Percentiles rank a stretch among this genome's conserved stretches.
phyloP scores from a whole-genome alignment of 768 basidiomycete species.

The Boletus reticulatus region DNA sequence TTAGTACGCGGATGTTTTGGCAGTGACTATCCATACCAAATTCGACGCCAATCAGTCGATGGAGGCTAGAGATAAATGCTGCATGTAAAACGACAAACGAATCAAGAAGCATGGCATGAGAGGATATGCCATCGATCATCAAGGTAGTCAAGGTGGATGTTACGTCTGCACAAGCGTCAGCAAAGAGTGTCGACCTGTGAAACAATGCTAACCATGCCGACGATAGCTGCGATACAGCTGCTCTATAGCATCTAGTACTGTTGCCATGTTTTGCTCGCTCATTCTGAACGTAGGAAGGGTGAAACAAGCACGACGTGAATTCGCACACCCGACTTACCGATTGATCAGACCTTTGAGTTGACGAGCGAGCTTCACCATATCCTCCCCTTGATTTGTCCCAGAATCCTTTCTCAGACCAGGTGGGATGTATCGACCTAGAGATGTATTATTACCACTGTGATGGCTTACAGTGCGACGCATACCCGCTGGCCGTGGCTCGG shows the following conservation, averaged over 20 bases:
- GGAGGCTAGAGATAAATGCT: constrained; percentile 75
- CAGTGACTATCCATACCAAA: constrained; percentile 62
- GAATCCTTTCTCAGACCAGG: constrained; percentile 68
- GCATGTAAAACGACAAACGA: constrained; percentile 89
- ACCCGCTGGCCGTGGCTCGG: constrained; percentile 9
- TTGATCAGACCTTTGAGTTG: constrained; percentile 89
- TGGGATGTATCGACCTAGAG: constrained; percentile 66
- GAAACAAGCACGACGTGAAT: not conserved
- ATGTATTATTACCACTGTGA: not conserved
- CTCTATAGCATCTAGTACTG: constrained; percentile 72
- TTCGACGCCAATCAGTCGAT: constrained; percentile 81
- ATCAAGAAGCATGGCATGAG: constrained; percentile 79
- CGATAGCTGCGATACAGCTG: constrained; percentile 72
- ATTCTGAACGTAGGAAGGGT: constrained; percentile 46
- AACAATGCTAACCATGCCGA: constrained; percentile 61
- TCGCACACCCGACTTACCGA: constrained; percentile 44
- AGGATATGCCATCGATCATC: constrained; percentile 75
- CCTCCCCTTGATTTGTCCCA: constrained; percentile 38
- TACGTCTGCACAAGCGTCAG: constrained; percentile 55
- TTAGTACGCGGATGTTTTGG: not conserved
- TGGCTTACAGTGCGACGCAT: constrained; percentile 3
- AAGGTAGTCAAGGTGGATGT: constrained; percentile 74
- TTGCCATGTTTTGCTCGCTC: constrained; percentile 85
- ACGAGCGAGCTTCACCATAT: constrained; percentile 56
- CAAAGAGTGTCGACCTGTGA: not conserved